Conservation (phyloP, 1,139 yeast species). For the Entelexis paramagnoliae region DNA sequence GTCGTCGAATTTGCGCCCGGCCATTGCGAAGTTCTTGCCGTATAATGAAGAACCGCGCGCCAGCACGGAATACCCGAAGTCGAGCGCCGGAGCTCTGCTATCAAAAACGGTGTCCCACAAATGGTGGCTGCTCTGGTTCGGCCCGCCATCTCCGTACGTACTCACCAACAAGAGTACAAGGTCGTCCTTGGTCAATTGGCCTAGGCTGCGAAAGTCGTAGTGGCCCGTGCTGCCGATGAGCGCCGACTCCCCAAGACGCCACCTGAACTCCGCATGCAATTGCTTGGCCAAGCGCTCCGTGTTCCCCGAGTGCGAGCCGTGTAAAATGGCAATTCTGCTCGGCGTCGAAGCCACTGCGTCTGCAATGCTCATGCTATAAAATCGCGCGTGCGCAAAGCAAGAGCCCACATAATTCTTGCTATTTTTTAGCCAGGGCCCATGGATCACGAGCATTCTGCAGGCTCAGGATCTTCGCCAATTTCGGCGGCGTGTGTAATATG, state of each 20-base stretch:
- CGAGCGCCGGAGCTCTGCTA: not conserved
- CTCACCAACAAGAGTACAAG: slow-evolving; percentile 16
- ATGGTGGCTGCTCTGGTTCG: slow-evolving; percentile 16
- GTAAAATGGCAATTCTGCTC: slow-evolving; percentile 15
- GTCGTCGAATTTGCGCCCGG: slow-evolving; percentile 19
- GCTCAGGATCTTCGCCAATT: not conserved
- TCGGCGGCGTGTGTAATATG: not conserved
- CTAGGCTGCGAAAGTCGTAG: slow-evolving; percentile 6
- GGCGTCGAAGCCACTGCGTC: not conserved
- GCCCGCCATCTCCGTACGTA: slow-evolving; percentile 23
- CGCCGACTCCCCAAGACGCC: slow-evolving; percentile 20
- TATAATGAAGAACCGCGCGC: slow-evolving; percentile 22
- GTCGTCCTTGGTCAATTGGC: not conserved
- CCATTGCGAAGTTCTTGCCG: slow-evolving; percentile 19
- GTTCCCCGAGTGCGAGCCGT: slow-evolving; percentile 23
- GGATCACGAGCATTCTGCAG: not conserved
- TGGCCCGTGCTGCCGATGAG: slow-evolving; percentile 5
- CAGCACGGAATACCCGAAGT: slow-evolving; percentile 16
- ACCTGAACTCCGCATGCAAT: slow-evolving; percentile 19
- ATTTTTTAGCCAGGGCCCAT: not conserved
- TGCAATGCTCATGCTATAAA: not conserved
- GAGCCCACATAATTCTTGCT: not conserved
- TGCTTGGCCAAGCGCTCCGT: slow-evolving; percentile 17
- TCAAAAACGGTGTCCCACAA: slow-evolving; percentile 14
- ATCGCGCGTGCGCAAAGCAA: not conserved